Conservation (phyloP, 1,139 yeast genomes). For the Magnusiomyces ingens region DNA sequence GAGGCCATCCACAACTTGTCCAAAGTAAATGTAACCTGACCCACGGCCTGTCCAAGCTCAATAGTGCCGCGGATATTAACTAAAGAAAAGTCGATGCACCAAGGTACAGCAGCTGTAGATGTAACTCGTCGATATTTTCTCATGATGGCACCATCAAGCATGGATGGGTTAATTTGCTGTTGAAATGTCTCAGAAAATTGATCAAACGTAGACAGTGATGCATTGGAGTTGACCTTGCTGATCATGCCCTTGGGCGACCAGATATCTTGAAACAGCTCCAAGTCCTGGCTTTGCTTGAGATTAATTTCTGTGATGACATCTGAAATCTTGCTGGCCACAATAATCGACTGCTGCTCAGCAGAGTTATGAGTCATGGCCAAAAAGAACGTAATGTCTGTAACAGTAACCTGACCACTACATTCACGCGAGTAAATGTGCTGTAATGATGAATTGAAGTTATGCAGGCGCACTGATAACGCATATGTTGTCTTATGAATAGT, state of each 20-base stretch:
- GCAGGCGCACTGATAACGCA: conserved; percentile 42
- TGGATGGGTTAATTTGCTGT: conserved; percentile 3
- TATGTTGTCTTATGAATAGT: conserved; percentile 25
- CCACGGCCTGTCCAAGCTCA: conserved; percentile 81
- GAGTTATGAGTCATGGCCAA: conserved; percentile 26
- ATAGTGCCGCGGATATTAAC: conserved; percentile 49
- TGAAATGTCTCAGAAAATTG: conserved; percentile 10
- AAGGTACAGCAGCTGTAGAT: conserved; percentile 62
- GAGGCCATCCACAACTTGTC: conserved; percentile 66
- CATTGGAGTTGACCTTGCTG: not conserved
- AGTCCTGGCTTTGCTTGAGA: conserved; percentile 79
- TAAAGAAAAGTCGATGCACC: conserved; percentile 59
- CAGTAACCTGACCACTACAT: conserved; percentile 64
- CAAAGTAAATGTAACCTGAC: conserved; percentile 49
- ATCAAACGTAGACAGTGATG: conserved; percentile 7
- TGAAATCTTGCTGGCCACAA: conserved; percentile 47
- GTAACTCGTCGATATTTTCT: conserved; percentile 54
- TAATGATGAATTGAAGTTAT: conserved; percentile 57
- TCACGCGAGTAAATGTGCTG: conserved; percentile 91
- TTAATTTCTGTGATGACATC: conserved; percentile 61
- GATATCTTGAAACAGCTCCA: conserved; percentile 73
- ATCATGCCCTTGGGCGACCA: conserved; percentile 52
- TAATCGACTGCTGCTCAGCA: conserved; percentile 18
- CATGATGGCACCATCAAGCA: conserved; percentile 33
- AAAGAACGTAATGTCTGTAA: conserved; percentile 45